Conservation (phyloP, 116 monocot genomes). For the Thalassia testudinum region DNA sequence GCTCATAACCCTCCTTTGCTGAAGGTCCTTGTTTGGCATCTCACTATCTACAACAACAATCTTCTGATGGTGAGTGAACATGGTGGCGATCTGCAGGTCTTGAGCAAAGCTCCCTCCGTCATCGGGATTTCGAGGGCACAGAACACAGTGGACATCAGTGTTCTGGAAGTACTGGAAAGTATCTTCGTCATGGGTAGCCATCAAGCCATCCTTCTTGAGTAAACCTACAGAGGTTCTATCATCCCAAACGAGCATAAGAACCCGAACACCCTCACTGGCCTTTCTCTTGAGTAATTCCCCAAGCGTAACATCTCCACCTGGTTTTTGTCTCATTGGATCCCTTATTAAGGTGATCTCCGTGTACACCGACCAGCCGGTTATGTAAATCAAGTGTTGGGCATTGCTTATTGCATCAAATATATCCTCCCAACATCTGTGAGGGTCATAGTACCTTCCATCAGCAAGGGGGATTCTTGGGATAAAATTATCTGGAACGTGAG, state of each 20-base stretch:
- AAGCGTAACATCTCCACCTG: constrained; percentile 33
- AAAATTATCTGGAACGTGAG: constrained; percentile 35
- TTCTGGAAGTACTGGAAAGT: constrained; percentile 31
- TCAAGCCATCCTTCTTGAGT: constrained; percentile 49
- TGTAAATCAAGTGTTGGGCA: constrained; percentile 47
- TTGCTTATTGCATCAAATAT: constrained; percentile 48
- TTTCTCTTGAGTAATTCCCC: constrained; percentile 56
- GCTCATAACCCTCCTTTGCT: constrained; percentile 32
- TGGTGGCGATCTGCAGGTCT: constrained; percentile 40
- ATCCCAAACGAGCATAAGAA: constrained; percentile 68
- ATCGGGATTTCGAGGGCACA: constrained; percentile 69
- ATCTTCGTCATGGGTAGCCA: constrained; percentile 74
- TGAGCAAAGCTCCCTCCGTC: constrained; percentile 46
- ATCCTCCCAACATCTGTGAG: constrained; percentile 62
- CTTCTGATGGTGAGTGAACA: constrained; percentile 83
- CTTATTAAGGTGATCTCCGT: constrained; percentile 44
- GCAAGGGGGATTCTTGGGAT: constrained; percentile 23
- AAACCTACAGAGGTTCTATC: constrained; percentile 51
- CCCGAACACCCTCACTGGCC: constrained; percentile 52
- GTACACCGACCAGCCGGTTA: constrained; percentile 67
- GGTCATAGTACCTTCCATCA: constrained; percentile 29
- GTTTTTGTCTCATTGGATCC: constrained; percentile 21
- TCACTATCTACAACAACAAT: constrained; percentile 42
- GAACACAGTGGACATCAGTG: constrained; percentile 45
- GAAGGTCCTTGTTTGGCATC: constrained; percentile 16